These are phyloP conservation scores for Amanita brunnescens DNA, from an alignment of 768 basidiomycete genomes.

Conservation along the genomic window DNA sequence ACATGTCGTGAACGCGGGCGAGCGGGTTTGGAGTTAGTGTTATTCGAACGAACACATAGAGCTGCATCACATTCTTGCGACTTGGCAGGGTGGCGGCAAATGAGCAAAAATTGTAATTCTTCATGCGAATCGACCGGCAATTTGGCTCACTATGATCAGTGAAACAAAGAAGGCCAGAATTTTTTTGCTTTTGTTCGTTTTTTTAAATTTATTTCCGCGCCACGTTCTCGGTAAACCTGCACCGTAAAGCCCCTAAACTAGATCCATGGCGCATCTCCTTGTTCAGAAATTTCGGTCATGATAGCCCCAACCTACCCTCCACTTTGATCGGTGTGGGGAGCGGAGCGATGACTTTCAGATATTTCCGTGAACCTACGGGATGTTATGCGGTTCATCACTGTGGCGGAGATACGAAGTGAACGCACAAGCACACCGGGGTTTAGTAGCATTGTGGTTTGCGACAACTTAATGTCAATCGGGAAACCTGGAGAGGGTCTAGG, in stretches of 20 bases:
- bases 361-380: background rate
- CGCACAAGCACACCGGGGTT: background rate
- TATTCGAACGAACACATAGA: too few species aligned
- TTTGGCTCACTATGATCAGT: too few species aligned
- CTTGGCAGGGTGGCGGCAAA: too few species aligned
- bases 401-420: background rate
- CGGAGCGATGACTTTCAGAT: background rate
- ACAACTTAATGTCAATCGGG: too few species aligned
- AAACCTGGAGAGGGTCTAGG: too few species aligned
- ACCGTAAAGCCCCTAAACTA: background rate
- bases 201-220: background rate
- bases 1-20: too few species aligned
- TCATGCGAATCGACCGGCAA: too few species aligned
- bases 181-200: background rate
- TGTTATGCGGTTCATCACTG: too few species aligned
- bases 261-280: background rate
- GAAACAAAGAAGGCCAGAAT: background rate
- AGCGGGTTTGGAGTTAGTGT: too few species aligned
- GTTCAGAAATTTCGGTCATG: background rate
- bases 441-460: background rate
- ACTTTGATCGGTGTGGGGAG: background rate
- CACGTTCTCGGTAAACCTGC: background rate
- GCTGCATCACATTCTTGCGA: too few species aligned
- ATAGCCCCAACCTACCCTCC: background rate
- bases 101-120: too few species aligned